A percentile compares a stretch with the other conserved stretches of the same genome.
phyloP scores from a whole-genome alignment of 176 grass and related monocot genomes.

The Zoysia japonica region DNA sequence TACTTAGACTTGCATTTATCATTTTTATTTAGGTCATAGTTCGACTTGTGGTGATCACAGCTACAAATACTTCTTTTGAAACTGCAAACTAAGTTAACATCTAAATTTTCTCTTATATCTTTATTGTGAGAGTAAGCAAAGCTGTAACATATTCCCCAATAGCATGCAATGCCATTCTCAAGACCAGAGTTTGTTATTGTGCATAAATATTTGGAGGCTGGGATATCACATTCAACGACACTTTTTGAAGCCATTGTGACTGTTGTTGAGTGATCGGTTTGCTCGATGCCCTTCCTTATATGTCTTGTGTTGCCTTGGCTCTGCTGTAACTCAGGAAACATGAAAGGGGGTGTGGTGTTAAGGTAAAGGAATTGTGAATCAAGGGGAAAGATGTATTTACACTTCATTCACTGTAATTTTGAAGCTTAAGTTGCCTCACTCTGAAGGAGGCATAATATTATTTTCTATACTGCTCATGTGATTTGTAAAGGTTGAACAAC shows the following conservation, averaged over 20 bases:
- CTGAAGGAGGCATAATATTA: neutral
- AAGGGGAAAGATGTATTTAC: neutral
- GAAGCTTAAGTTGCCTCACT: constrained; percentile 9
- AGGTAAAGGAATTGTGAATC: neutral
- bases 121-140: neutral
- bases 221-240: neutral
- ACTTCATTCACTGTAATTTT: neutral
- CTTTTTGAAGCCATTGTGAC: neutral
- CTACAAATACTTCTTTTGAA: neutral
- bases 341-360: neutral
- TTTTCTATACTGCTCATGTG: neutral
- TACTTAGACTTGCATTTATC: too few species aligned
- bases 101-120: neutral
- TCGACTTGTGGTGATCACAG: neutral
- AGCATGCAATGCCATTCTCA: neutral
- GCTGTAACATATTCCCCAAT: neutral
- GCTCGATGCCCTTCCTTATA: neutral
- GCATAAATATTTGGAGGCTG: neutral
- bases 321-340: neutral
- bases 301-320: neutral
- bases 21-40: neutral
- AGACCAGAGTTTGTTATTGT: neutral
- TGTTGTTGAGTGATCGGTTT: neutral
- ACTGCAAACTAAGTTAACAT: neutral
- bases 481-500: neutral